Percentiles rank a stretch among this genome's conserved stretches.
Conservation (phyloP, 2,329 filamentous ascomycete genomes). For the Nigrospora osmanthi region DNA sequence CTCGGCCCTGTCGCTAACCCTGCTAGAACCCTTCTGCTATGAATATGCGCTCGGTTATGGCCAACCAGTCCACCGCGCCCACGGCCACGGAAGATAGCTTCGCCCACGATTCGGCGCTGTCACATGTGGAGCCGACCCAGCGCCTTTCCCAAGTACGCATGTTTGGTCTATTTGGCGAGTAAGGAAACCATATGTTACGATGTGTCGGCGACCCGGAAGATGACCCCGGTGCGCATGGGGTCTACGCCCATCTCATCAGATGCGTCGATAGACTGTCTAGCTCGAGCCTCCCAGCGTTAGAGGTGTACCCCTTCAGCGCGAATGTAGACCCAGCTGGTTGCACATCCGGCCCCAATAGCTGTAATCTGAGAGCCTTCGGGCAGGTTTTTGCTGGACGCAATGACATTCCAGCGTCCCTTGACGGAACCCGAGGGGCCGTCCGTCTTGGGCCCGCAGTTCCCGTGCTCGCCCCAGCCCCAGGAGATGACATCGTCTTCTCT, state of each 20-base stretch:
- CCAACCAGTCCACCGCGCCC: conserved; percentile 12
- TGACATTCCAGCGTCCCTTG: conserved; percentile 59
- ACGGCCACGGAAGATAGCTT: background rate
- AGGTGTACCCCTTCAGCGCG: conserved; percentile 19
- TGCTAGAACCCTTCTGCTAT: conserved; percentile 33
- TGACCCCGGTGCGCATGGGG: background rate
- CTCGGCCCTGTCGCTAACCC: conserved; percentile 3
- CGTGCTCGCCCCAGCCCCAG: conserved; percentile 98
- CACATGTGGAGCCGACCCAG: conserved; percentile 62
- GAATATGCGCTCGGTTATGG: conserved; percentile 31
- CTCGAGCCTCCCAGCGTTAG: conserved; percentile 10
- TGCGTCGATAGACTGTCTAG: background rate
- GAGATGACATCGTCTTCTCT: conserved; percentile 59
- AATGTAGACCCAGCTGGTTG: conserved; percentile 73
- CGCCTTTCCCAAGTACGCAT: conserved; percentile 58
- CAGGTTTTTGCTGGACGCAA: conserved; percentile 51
- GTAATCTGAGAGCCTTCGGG: conserved; percentile 43
- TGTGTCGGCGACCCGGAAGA: background rate
- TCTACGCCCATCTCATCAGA: too few relatives aligned
- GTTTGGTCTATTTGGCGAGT: conserved; percentile 31
- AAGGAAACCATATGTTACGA: conserved; percentile 1
- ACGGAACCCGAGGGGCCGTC: conserved; percentile 51
- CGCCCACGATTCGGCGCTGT: conserved; percentile 4
- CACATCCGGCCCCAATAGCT: conserved; percentile 75
- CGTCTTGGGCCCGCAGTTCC: conserved; percentile 76